phyloP scores from a whole-genome alignment of 1,284 basidiomycete genomes.

The Papiliotrema terrestris region DNA sequence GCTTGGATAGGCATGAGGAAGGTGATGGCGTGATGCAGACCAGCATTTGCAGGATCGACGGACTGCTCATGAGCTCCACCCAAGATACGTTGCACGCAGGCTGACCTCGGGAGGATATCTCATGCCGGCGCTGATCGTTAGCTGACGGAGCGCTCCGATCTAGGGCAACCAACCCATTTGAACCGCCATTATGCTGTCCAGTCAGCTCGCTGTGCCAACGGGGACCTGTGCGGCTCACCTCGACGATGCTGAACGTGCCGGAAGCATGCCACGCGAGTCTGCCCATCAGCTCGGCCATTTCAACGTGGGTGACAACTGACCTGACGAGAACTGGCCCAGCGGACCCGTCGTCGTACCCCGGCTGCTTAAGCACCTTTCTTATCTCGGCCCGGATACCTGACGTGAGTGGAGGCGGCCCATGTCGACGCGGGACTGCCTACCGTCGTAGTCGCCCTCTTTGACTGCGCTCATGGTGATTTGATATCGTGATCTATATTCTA shows the following conservation, averaged over 20 bases:
- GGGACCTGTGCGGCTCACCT: conserved; percentile 20
- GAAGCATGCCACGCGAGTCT: conserved; percentile 56
- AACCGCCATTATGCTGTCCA: conserved; percentile 52
- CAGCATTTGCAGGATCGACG: conserved; percentile 48
- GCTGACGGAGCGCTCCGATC: too few species aligned
- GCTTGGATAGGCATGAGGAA: conserved; percentile 54
- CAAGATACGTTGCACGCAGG: neutral
- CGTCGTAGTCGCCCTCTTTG: conserved; percentile 40
- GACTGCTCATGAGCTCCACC: conserved; percentile 21
- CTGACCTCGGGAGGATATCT: conserved; percentile 51
- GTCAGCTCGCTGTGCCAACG: conserved; percentile 7
- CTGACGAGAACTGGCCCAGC: conserved; percentile 47
- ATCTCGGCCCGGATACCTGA: conserved; percentile 44
- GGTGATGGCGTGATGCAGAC: conserved; percentile 54
- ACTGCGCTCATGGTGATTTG: conserved; percentile 25
- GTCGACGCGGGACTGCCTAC: conserved; percentile 11
- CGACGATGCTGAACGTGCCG: conserved; percentile 49
- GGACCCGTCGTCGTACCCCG: conserved; percentile 49
- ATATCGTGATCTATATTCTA: neutral
- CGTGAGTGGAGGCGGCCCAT: neutral
- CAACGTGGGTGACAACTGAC: conserved; percentile 15
- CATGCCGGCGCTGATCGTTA: conserved; percentile 43
- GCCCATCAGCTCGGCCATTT: neutral
- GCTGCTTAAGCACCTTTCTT: conserved; percentile 44
- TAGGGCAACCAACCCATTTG: conserved; percentile 47